A percentile compares a stretch with the other conserved stretches of the same genome.
These are phyloP conservation scores for Lobosporangium transversale DNA, from an alignment of 192 early-diverging fungal genomes.

Conservation along the genomic window DNA sequence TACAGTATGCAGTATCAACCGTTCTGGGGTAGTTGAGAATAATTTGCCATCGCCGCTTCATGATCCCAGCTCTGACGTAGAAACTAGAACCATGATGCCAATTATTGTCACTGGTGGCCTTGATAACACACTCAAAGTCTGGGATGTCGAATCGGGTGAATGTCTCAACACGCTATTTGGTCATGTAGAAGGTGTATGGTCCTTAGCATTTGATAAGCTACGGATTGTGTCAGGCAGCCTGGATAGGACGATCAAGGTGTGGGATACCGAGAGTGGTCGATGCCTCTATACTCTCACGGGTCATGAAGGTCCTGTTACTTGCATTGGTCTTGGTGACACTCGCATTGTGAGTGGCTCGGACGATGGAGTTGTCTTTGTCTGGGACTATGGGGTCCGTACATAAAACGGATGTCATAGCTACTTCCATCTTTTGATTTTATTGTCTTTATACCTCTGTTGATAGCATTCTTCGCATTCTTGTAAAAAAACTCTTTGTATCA, in stretches of 20 bases:
- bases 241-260: conserved; percentile 78
- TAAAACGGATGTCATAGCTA: neutral
- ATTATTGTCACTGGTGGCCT: conserved; percentile 85
- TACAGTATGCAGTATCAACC: conserved; percentile 36
- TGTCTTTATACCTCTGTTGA: neutral
- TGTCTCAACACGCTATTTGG: conserved; percentile 83
- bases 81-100: conserved; percentile 51
- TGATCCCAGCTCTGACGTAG: conserved; percentile 28
- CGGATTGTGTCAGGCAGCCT: conserved; percentile 74
- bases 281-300: conserved; percentile 73
- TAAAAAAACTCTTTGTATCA: no score
- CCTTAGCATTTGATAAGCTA: conserved; percentile 81
- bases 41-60: conserved; percentile 27
- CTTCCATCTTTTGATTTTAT: neutral
- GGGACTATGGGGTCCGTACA: conserved; percentile 74
- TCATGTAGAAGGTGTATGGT: conserved; percentile 84
- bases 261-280: conserved; percentile 76
- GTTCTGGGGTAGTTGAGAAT: conserved; percentile 59
- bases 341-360: conserved; percentile 87
- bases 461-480: neutral
- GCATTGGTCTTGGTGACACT: conserved; percentile 87
- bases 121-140: conserved; percentile 92
- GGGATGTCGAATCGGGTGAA: conserved; percentile 85
- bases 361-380: conserved; percentile 82
- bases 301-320: conserved; percentile 79